These are phyloP conservation scores for Malus asiatica DNA, from an alignment of 306 rosid genomes.

Conservation along the genomic window DNA sequence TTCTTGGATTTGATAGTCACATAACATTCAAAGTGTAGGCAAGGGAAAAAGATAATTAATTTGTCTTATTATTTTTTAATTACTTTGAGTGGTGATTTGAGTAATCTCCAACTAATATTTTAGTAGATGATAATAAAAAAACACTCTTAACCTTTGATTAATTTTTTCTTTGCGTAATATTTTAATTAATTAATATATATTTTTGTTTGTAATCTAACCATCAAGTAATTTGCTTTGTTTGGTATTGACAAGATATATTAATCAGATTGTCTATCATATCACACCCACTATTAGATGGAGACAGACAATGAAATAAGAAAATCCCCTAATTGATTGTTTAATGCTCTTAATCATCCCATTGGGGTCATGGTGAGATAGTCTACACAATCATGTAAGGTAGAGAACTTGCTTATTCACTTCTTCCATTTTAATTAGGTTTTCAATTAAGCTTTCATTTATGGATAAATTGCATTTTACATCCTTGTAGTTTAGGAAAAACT, in stretches of 20 bases:
- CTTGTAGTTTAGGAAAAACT: background rate
- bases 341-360: background rate
- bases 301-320: background rate
- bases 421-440: background rate
- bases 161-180: too few species aligned
- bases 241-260: constrained; percentile 2
- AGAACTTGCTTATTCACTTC: background rate
- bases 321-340: background rate
- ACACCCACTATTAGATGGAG: constrained; percentile 17
- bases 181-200: too few species aligned
- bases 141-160: too few species aligned
- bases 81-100: too few species aligned
- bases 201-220: too few species aligned
- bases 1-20: too few species aligned
- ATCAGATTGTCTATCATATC: background rate
- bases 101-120: too few species aligned
- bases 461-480: too few species aligned
- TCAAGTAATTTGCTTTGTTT: background rate
- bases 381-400: background rate
- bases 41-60: too few species aligned
- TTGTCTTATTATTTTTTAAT: too few species aligned
- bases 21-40: too few species aligned
- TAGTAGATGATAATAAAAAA: too few species aligned
- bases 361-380: background rate
- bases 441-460: background rate